phyloP scores from a whole-genome alignment of 495 filamentous ascomycete genomes.

The Podospora appendiculata region DNA sequence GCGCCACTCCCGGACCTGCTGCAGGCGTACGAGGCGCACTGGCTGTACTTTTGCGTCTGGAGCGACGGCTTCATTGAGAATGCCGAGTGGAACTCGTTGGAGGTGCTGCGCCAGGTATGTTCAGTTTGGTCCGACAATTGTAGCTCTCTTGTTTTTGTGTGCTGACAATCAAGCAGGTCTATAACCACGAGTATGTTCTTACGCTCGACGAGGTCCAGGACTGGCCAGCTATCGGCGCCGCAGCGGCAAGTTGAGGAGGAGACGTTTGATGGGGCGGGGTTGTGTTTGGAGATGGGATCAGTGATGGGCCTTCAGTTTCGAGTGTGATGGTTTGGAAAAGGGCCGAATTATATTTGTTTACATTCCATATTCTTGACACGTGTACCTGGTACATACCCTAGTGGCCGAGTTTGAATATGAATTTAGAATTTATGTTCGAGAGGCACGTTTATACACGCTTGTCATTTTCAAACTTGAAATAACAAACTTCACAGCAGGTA shows the following conservation, averaged over 20 bases:
- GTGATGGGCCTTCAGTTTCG: too few species aligned
- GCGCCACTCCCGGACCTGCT: conserved; percentile 33
- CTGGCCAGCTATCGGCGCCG: conserved; percentile 12
- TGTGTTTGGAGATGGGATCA: too few species aligned
- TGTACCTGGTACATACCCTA: too few species aligned
- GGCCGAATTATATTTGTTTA: too few species aligned
- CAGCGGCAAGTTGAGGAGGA: neutral
- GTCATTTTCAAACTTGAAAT: too few species aligned
- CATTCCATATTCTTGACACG: too few species aligned
- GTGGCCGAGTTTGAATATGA: too few species aligned
- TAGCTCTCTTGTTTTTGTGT: neutral
- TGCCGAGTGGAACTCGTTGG: conserved; percentile 25
- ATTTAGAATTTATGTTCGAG: too few species aligned
- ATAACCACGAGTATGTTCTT: conserved; percentile 28
- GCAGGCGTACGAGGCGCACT: conserved; percentile 34
- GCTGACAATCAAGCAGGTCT: conserved; percentile 13
- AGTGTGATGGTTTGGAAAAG: too few species aligned
- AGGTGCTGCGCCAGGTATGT: conserved; percentile 20
- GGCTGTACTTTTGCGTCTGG: conserved; percentile 42
- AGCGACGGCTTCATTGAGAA: conserved; percentile 30
- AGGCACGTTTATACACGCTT: too few species aligned
- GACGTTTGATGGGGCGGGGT: too few species aligned
- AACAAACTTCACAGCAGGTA: too few species aligned
- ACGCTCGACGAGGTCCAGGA: conserved; percentile 34
- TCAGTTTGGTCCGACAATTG: neutral